phyloP scores from a whole-genome alignment of 2,329 filamentous ascomycete species.

The Talaromyces sp. region DNA sequence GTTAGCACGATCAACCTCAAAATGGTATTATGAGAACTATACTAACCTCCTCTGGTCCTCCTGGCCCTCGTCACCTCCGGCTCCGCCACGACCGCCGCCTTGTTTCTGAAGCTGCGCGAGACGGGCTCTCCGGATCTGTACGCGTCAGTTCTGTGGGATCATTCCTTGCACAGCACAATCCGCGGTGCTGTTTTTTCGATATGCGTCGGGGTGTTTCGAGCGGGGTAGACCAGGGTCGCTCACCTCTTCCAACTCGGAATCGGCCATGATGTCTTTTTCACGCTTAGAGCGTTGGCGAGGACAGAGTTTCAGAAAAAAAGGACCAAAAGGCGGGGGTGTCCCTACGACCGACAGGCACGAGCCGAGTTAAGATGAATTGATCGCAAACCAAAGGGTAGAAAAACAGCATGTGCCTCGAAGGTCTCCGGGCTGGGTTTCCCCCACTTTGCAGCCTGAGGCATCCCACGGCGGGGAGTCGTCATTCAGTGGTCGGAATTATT shows the following conservation, averaged over 20 bases:
- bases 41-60: conserved; percentile 63
- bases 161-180: not conserved
- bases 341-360: not conserved
- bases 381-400: no score
- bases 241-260: conserved; percentile 62
- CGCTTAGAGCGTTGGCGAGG: not conserved
- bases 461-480: not conserved
- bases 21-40: not conserved
- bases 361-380: not conserved
- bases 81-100: conserved; percentile 44
- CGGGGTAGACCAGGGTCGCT: not conserved
- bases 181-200: not conserved
- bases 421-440: not conserved
- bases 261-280: conserved; percentile 47
- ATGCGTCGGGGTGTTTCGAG: not conserved
- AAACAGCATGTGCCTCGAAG: not conserved
- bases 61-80: conserved; percentile 47
- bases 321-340: not conserved
- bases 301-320: not conserved
- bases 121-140: conserved; percentile 81
- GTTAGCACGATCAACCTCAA: not conserved
- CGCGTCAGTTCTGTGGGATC: conserved; percentile 5
- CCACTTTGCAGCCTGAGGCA: conserved; percentile 12
- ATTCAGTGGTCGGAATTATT: not conserved
- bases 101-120: conserved; percentile 86